A percentile compares a stretch with the other conserved stretches of the same genome.
Conservation (phyloP, 768 basidiomycete genomes). For the Asterophora parasitica region DNA sequence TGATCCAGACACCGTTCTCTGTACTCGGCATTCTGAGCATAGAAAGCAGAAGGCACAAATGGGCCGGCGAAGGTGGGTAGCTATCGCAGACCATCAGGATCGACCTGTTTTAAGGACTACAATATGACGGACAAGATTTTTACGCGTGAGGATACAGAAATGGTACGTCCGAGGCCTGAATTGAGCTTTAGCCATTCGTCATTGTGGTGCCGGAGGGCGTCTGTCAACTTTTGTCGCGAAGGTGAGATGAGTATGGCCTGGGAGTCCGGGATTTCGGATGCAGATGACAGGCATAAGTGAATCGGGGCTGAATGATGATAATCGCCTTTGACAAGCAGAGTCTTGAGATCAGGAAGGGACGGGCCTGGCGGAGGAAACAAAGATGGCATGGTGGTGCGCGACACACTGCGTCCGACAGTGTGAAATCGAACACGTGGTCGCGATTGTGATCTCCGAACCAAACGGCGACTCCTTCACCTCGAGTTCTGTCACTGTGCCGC, state of each 20-base stretch:
- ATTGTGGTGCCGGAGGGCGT: conserved; percentile 40
- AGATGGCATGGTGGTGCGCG: conserved; percentile 21
- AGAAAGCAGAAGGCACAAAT: conserved; percentile 49
- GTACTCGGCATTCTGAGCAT: conserved; percentile 34
- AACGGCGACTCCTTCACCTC: too few species aligned
- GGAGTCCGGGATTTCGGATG: conserved; percentile 26
- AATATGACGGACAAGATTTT: conserved; percentile 49
- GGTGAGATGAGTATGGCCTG: conserved; percentile 49
- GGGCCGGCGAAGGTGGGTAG: conserved; percentile 59
- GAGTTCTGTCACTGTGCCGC: too few species aligned
- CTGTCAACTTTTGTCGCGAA: conserved; percentile 39
- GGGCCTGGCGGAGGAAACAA: conserved; percentile 34
- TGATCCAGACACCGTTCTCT: conserved; percentile 15
- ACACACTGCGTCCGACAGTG: background rate
- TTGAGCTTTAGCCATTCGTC: conserved; percentile 51
- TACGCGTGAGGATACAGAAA: conserved; percentile 36
- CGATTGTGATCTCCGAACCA: too few species aligned
- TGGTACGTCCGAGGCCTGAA: conserved; percentile 33
- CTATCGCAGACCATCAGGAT: conserved; percentile 29
- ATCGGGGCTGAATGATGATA: conserved; percentile 69
- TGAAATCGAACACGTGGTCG: background rate
- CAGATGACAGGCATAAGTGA: conserved; percentile 55
- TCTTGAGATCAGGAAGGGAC: conserved; percentile 48
- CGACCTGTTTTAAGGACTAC: background rate
- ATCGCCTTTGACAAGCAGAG: conserved; percentile 57